phyloP scores from a whole-genome alignment of 176 grass and related monocot genomes.

The Aegilops umbellulata region DNA sequence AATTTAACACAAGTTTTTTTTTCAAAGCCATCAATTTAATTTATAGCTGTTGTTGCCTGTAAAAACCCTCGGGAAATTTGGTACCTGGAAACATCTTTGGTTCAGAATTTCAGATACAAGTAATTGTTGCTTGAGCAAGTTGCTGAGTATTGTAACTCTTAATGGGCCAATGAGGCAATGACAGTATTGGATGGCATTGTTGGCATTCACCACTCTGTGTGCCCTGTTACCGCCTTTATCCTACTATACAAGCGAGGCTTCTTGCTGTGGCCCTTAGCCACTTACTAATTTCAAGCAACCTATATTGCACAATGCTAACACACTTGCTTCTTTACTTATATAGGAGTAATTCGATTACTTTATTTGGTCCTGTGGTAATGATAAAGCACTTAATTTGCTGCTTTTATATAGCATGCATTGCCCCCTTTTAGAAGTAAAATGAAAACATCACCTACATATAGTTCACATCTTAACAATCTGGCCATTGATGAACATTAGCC shows the following conservation, averaged over 20 bases:
- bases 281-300: not conserved
- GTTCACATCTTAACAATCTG: not conserved
- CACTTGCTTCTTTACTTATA: slow-evolving; percentile 1
- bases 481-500: slow-evolving; percentile 11
- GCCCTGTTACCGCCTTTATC: not conserved
- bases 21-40: not conserved
- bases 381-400: not conserved
- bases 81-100: not conserved
- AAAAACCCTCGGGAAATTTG: not conserved
- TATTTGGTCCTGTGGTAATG: not conserved
- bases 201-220: not conserved
- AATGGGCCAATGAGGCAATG: not conserved
- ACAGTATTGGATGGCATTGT: not conserved
- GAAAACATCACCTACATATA: not conserved
- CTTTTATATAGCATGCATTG: not conserved
- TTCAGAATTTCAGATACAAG: not conserved
- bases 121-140: not conserved
- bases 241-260: not conserved
- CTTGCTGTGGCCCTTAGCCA: not conserved
- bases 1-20: not conserved
- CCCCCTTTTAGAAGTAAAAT: not conserved
- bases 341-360: not conserved
- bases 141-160: not conserved
- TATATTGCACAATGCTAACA: not conserved
- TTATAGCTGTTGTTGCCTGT: not conserved